Evolutionary conservation across 495 filamentous ascomycete genomes (phyloP).

Genomic region (Lophiotrema nucula): DNA sequence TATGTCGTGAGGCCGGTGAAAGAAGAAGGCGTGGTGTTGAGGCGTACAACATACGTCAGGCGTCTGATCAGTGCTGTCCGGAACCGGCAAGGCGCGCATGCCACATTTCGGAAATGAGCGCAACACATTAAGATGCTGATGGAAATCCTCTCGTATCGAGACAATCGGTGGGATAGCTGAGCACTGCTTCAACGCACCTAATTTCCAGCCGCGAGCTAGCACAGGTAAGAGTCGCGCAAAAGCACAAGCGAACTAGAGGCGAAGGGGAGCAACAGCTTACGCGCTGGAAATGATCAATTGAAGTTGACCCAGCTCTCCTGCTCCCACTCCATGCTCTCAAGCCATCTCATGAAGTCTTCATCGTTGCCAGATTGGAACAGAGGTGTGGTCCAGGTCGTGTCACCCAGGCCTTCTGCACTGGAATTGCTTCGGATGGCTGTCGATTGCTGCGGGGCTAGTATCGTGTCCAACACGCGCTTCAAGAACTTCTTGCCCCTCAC

Average conservation of each 20-base stretch:
- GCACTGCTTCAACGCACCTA: too few relatives aligned
- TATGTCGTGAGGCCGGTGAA: background rate
- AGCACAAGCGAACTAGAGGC: too few relatives aligned
- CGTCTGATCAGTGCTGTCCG: too few relatives aligned
- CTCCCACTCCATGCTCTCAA: constrained; percentile 43
- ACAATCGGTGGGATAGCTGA: too few relatives aligned
- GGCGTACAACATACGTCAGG: too few relatives aligned
- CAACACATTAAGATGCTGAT: too few relatives aligned
- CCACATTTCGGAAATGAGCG: too few relatives aligned
- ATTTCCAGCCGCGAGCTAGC: too few relatives aligned
- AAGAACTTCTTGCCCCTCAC: constrained; percentile 46
- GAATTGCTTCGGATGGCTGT: background rate
- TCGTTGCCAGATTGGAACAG: constrained; percentile 32
- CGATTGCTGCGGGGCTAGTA: constrained; percentile 35
- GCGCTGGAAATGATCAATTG: constrained; percentile 5
- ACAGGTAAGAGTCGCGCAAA: too few relatives aligned
- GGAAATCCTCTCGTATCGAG: too few relatives aligned
- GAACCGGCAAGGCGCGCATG: too few relatives aligned
- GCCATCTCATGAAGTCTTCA: constrained; percentile 42
- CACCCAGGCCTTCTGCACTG: constrained; percentile 7
- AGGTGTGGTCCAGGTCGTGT: constrained; percentile 31
- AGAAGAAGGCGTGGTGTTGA: too few relatives aligned
- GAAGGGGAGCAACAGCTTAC: background rate
- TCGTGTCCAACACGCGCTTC: constrained; percentile 49
- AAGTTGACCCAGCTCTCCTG: constrained; percentile 35